Conservation (phyloP, 352 stramenopile genomes). For the Phytophthora vignae region DNA sequence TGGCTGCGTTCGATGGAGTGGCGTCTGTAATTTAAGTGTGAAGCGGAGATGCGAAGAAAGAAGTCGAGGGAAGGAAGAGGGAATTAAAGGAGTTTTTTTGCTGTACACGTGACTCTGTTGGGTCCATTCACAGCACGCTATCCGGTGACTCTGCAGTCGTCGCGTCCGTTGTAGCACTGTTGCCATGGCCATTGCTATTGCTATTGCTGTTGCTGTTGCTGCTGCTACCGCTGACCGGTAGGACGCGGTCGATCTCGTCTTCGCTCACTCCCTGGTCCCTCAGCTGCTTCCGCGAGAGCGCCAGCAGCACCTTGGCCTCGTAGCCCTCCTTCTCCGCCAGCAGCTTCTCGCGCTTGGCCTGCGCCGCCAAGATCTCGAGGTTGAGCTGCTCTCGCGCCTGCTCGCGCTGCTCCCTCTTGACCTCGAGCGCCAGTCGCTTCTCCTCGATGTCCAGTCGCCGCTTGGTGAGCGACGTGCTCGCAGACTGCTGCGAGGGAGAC, state of each 20-base stretch:
- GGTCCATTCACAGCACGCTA: not conserved
- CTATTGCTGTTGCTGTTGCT: too few species aligned
- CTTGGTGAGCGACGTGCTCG: slow-evolving; percentile 35
- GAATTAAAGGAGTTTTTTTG: not conserved
- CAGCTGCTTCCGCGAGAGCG: slow-evolving; percentile 62
- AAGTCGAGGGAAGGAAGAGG: not conserved
- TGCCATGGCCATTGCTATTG: too few species aligned
- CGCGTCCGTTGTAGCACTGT: not conserved
- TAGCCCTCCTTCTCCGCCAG: slow-evolving; percentile 54
- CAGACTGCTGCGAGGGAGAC: not conserved
- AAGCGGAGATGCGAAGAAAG: not conserved
- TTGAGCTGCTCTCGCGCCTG: slow-evolving; percentile 48
- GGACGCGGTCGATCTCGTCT: slow-evolving; percentile 60
- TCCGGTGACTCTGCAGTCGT: not conserved
- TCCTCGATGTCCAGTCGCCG: slow-evolving; percentile 66
- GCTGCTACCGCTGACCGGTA: slow-evolving; percentile 34
- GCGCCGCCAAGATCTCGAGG: slow-evolving; percentile 56
- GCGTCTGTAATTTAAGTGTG: slow-evolving; percentile 25
- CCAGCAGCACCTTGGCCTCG: slow-evolving; percentile 54
- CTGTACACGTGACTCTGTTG: not conserved
- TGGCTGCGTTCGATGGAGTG: not conserved
- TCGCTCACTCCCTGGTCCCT: slow-evolving; percentile 56
- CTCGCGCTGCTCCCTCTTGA: slow-evolving; percentile 51
- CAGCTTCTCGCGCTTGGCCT: slow-evolving; percentile 49
- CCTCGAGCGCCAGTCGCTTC: slow-evolving; percentile 59